A percentile compares a stretch with the other conserved stretches of the same genome.
Evolutionary conservation across 805 yeast genomes (phyloP).

Genomic region (Candida fluviatilis): DNA sequence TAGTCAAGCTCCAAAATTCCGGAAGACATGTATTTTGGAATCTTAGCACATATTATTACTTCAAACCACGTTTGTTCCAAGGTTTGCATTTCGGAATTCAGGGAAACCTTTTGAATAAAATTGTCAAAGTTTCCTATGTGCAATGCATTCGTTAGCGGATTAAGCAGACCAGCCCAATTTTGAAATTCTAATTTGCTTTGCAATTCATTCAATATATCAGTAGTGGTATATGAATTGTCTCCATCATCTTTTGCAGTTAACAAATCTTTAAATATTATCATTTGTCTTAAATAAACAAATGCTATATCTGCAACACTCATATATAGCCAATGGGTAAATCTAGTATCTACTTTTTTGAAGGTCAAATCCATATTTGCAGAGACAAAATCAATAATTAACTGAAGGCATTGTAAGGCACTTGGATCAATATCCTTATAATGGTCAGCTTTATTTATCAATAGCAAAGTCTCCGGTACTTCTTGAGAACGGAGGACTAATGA

Average conservation of each 20-base stretch:
- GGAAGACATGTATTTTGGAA: constrained; percentile 18
- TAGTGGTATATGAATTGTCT: constrained; percentile 19
- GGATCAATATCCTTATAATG: not conserved
- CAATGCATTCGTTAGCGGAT: constrained; percentile 21
- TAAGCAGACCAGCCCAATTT: constrained; percentile 14
- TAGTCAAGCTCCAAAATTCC: constrained; percentile 36
- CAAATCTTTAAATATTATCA: constrained; percentile 28
- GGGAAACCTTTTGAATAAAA: constrained; percentile 11
- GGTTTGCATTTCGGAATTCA: not conserved
- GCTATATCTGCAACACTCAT: constrained; percentile 5
- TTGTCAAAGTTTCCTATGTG: constrained; percentile 20
- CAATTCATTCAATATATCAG: not conserved
- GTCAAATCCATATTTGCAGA: not conserved
- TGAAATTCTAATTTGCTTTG: constrained; percentile 11
- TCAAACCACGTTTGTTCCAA: constrained; percentile 22
- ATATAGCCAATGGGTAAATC: constrained; percentile 9
- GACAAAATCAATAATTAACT: not conserved
- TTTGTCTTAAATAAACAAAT: constrained; percentile 23
- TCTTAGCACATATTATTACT: constrained; percentile 19
- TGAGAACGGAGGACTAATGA: constrained; percentile 13
- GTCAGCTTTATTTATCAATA: not conserved
- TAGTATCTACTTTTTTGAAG: not conserved
- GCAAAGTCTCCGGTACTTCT: constrained; percentile 3
- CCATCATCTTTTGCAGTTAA: constrained; percentile 25
- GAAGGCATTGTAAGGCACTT: not conserved